Base-by-base conservation (phyloP, 345 rosid species). In the Gossypium mustelinum region DNA sequence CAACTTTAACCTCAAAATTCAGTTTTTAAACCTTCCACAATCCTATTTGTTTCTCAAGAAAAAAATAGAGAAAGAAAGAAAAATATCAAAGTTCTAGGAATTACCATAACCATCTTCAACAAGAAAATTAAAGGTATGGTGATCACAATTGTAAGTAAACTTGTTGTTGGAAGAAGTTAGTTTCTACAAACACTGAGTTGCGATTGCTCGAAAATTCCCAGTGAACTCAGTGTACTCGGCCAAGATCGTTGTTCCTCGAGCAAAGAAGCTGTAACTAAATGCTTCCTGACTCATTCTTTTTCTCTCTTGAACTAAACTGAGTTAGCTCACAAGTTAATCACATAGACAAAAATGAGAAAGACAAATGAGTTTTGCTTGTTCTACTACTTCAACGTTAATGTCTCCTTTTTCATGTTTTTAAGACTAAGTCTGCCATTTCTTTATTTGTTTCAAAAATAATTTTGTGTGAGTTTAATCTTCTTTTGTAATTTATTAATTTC, bases 171-270 rank as follows among this genome's bases (percentile, higher is more conserved):
- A 76, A 59, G 95, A 91, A 76, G 97, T 92, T 70, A 94, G 89
- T 77, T 82, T 87, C 66, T 90, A 92, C 73, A 94, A 88, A 77
- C 98, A 94, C 84, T 94, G 97, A 60, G 96, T 79, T 16, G 98
- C 95, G 66, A 94, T 92, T 59, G 97, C 93, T 11, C 97, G 97
- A 79, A 94, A 94, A 87, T 92, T 92, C 39, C 98, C 92, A 7
- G 97, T 92, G 91, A 92, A 92, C 89, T 94, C 93, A 4, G 97
- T 92, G 81, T 92, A 92, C 87, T 94, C 98, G 2, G 94, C 92
- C 72, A 94, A 75, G 25, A 92, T 76, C 92, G 92, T 84, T 14
- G 98, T 94, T 50, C 98, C 98, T 75, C 97, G 85, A 0, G 97
- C 98, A 66, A 94, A 97, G 80, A 94, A 92, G 89, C 97, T 85